Evolutionary conservation across 768 basidiomycete genomes (phyloP), one percentile per base, ranked within the genome.

Genomic region (Strobilomyces dryophilus): DNA sequence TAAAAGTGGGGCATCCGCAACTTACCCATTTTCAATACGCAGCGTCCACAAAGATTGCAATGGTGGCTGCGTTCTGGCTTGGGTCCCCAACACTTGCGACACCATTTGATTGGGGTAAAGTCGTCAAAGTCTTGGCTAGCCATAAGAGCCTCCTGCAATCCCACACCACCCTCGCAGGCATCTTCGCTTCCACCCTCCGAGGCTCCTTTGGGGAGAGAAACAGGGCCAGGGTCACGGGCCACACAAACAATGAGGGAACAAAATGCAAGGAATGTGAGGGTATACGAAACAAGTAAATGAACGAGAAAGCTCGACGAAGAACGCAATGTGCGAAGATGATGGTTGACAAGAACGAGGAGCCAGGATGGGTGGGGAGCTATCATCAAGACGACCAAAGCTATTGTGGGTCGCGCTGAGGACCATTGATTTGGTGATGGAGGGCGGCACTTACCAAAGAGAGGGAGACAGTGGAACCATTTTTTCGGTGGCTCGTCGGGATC

Each of bases 1-100:
- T 21, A 8, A 6, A 47, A 24, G 26, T 7, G 49, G 18, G 15
- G 8, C 17, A 41, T 31, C 26, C 47, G 26, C 18, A 69, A 8
- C 84, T 51, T 47, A 89, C 89, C 90, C 87, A 91, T 85, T 71
- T 91, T 92, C 36, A 92, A 71, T 11, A 92, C 85, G 64, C 91
- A 92, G 35, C 88, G 78, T 35, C 82, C 81, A 65, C 90, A 93
- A 31, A 78, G 65, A 14, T 76, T 78, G 62, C 89, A 93, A 62
- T 93, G 90, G 62, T 92, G 90, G 2, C 88, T 70, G 45, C 91
- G 76, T 60, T 91, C 89, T 5, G 89, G 87, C 70, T 87, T 90
- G 0, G 87, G 84, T 41, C 76, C 81, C 82, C 82, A 87, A 64
- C 90, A 93, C 54, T 83, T 84, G 49, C 82, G 78, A 66, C 89